Base-by-base conservation (phyloP, 1,284 basidiomycete genomes). In the Chalciporus sp. region DNA sequence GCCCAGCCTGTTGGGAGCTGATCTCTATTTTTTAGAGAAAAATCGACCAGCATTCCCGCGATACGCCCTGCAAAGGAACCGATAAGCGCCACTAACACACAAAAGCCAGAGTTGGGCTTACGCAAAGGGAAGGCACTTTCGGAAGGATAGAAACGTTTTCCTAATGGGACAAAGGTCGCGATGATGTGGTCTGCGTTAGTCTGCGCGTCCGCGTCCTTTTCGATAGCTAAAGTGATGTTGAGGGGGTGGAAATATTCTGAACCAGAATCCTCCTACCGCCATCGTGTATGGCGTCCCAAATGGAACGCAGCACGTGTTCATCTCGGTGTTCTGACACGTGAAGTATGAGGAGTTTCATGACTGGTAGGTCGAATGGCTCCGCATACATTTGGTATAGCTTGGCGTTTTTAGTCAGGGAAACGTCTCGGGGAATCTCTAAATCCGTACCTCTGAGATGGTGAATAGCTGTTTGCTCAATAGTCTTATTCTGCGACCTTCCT, bases 271-370 rank as follows among this genome's bases (percentile, higher is more conserved):
- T 73, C 83, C 59, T 67, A 88, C 93, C 84, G 61, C 88, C 84
- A 45, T 89, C 84, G 55, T 98, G 83, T 57, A 99, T 85, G 59
- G 85, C 85, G 59, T 87, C 86, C 97, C 96, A 99, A 28, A 95
- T 94, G 3, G 89, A 86, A 46, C 83, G 79, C 8, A 94, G 87
- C 28, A 97, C 75, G 49, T 80, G 83, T 55, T 91, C 86, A 64
- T 99, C 94, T 16, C 88, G 85, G 67, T 95, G 92, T 68, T 96
- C 94, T 8, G 97, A 94, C 5, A 96, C 90, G 67, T 97, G 92
- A 55, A 98, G 81, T 67, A 98, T 95, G 35, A 98, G 80, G 19
- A 99, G 79, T 70, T 96, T 94, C 67, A 94, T 84, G 47, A 88
- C 82, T 11, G 90, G 84, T 31, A 98, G 77, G 61, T 92, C 86